Conservation (phyloP, 2,329 filamentous ascomycete genomes). For the Thelonectria discophora region DNA sequence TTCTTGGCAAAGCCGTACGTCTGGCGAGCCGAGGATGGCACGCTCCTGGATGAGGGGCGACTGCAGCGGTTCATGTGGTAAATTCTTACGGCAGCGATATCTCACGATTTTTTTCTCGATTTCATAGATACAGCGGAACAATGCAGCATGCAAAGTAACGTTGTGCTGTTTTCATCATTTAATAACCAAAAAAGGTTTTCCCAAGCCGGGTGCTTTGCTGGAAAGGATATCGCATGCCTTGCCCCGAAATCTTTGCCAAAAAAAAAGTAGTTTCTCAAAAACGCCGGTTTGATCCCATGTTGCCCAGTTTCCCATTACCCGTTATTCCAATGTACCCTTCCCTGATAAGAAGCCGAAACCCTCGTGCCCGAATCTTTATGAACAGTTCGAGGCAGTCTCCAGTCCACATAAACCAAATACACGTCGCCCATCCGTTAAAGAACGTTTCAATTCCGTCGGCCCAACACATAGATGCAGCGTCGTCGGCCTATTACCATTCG, state of each 20-base stretch:
- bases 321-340: constrained; percentile 12
- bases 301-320: constrained; percentile 6
- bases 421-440: neutral
- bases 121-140: neutral
- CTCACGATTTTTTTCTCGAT: neutral
- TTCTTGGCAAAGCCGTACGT: constrained; percentile 75
- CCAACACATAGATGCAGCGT: constrained; percentile 5
- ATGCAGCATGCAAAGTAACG: constrained; percentile 1
- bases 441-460: neutral
- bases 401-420: constrained; percentile 3
- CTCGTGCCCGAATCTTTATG: constrained; percentile 17
- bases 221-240: constrained; percentile 10
- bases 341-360: neutral
- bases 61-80: constrained; percentile 87
- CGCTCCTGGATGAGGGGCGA: constrained; percentile 61
- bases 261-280: constrained; percentile 8
- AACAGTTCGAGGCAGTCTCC: constrained; percentile 6
- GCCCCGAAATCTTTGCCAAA: neutral
- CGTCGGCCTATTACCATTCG: no score
- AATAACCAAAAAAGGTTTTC: constrained; percentile 4
- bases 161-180: constrained; percentile 27
- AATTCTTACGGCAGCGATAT: neutral
- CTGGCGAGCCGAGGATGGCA: constrained; percentile 67
- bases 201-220: constrained; percentile 19
- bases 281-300: constrained; percentile 20